phyloP scores from a whole-genome alignment of 495 filamentous ascomycete genomes.

The Aspergillus carlsbadensis region DNA sequence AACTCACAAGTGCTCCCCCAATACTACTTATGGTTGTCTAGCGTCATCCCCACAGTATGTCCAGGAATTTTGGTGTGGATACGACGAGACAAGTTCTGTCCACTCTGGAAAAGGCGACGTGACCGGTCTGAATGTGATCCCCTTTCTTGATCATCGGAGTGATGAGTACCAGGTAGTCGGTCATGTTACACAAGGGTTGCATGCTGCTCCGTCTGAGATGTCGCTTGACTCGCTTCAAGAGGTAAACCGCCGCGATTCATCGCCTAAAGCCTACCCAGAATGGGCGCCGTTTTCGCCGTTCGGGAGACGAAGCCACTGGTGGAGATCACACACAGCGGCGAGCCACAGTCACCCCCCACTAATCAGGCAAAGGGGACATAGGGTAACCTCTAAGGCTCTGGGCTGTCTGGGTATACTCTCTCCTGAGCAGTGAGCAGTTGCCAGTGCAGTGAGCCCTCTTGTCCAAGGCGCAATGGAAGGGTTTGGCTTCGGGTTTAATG shows the following conservation, averaged over 20 bases:
- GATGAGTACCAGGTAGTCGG: conserved; percentile 1
- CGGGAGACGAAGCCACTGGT: background rate
- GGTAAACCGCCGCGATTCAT: too few species aligned
- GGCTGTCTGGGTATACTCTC: background rate
- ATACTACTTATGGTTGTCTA: background rate
- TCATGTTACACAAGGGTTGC: background rate
- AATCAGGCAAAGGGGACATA: conserved; percentile 2
- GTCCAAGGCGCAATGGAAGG: too few species aligned
- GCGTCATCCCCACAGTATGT: background rate
- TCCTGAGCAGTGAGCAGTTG: too few species aligned
- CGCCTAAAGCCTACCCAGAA: background rate
- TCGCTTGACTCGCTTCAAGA: too few species aligned
- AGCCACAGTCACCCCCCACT: background rate
- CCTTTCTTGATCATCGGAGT: background rate
- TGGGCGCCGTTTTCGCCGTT: conserved; percentile 1
- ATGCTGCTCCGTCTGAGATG: background rate
- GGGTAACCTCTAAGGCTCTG: background rate
- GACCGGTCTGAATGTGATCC: conserved; percentile 2
- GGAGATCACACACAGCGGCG: background rate
- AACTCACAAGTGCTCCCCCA: background rate
- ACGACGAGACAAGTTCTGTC: background rate
- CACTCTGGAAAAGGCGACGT: background rate
- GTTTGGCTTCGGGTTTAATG: too few species aligned
- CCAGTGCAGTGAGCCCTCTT: too few species aligned
- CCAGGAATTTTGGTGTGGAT: background rate